phyloP scores from a whole-genome alignment of 163 green algal genomes.

The Scenedesmus sp. region DNA sequence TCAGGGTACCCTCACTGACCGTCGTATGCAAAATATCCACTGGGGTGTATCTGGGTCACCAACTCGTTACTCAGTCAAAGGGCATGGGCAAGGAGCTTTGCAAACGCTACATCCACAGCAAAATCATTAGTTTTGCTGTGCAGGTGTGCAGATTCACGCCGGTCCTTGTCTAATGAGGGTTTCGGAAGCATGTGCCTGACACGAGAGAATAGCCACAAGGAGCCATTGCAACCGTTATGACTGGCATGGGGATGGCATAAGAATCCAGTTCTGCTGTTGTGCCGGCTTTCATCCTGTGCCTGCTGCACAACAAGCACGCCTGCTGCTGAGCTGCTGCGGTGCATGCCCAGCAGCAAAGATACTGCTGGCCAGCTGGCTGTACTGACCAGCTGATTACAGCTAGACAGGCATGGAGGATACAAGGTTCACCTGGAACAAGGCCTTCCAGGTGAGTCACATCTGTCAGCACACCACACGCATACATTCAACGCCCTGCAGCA shows the following conservation, averaged over 20 bases:
- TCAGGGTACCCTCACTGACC: neutral
- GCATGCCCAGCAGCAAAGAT: neutral
- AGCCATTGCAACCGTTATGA: neutral
- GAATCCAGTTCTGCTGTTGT: no score
- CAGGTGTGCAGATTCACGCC: no score
- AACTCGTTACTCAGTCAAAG: no score
- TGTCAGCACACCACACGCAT: neutral
- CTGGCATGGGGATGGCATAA: neutral
- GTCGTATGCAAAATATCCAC: no score
- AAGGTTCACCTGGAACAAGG: constrained; percentile 28
- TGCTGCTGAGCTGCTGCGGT: neutral
- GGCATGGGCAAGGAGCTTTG: no score
- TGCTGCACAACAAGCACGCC: neutral
- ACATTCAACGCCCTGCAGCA: no score
- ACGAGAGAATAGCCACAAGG: no score
- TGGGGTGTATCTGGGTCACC: no score
- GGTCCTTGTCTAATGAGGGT: no score
- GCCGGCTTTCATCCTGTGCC: neutral
- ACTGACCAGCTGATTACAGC: neutral
- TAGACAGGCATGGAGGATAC: constrained; percentile 65
- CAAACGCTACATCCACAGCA: no score
- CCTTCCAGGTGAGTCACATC: neutral
- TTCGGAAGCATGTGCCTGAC: no score
- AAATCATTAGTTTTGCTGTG: no score
- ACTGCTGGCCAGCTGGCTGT: neutral